Percentiles rank a stretch among this genome's conserved stretches.
Conservation (phyloP, 2,329 filamentous ascomycete genomes). For the Microdochium paspali region DNA sequence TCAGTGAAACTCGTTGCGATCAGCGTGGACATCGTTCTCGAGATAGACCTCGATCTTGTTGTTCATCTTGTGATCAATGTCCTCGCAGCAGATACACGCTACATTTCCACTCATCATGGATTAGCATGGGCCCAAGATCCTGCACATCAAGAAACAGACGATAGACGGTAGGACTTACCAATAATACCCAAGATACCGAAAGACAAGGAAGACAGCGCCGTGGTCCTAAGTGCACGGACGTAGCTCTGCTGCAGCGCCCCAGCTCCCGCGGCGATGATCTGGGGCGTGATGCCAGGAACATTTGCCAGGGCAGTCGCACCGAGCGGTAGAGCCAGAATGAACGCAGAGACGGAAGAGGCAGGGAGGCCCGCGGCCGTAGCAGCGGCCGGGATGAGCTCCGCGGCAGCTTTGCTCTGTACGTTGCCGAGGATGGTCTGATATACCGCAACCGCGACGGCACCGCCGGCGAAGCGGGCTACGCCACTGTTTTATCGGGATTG, state of each 20-base stretch:
- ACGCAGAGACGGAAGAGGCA: constrained; percentile 14
- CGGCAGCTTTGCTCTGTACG: constrained; percentile 17
- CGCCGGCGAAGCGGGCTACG: constrained; percentile 31
- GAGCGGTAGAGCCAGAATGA: constrained; percentile 18
- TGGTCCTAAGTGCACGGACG: constrained; percentile 16
- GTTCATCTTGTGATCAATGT: constrained; percentile 24
- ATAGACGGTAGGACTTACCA: constrained; percentile 8
- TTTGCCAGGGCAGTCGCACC: constrained; percentile 12
- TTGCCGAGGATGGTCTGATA: constrained; percentile 32
- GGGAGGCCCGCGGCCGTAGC: constrained; percentile 23
- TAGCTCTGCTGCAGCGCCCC: constrained; percentile 21
- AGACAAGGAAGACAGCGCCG: constrained; percentile 16
- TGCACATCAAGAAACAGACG: constrained; percentile 2
- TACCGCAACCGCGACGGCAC: constrained; percentile 27
- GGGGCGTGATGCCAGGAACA: constrained; percentile 14
- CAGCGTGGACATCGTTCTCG: constrained; percentile 21
- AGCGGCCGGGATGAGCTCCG: constrained; percentile 21
- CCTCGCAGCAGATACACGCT: constrained; percentile 21
- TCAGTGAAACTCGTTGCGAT: constrained; percentile 18
- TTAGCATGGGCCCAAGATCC: too few species aligned
- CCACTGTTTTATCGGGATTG: constrained; percentile 13
- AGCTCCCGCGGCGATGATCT: constrained; percentile 16
- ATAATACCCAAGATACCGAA: constrained; percentile 20
- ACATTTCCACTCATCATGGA: too few species aligned
- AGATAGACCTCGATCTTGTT: constrained; percentile 25